Percentiles rank a stretch among this genome's conserved stretches.
phyloP scores from a whole-genome alignment of 768 basidiomycete species.

The Termitomyces sp. region DNA sequence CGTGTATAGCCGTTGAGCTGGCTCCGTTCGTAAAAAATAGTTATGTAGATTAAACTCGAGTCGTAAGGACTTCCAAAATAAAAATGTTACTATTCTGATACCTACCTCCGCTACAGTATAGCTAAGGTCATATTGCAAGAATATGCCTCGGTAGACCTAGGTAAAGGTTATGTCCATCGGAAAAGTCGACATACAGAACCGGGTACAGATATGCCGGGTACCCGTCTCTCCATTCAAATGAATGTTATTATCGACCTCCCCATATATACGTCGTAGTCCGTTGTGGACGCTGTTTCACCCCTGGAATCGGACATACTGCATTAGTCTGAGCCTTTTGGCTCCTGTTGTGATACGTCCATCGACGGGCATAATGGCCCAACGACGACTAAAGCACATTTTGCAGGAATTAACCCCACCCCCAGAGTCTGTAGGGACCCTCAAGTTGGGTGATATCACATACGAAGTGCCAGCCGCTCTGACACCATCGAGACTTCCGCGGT shows the following conservation, averaged over 20 bases:
- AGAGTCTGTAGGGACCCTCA: constrained; percentile 46
- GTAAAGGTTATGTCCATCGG: no score
- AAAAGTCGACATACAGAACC: neutral
- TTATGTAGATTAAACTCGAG: neutral
- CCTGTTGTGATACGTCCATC: neutral
- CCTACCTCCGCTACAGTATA: no score
- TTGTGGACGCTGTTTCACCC: neutral
- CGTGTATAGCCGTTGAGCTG: neutral
- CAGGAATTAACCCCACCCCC: constrained; percentile 35
- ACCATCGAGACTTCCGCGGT: constrained; percentile 45
- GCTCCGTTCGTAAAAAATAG: neutral
- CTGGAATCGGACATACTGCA: neutral
- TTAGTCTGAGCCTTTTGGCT: neutral
- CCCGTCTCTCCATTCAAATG: constrained; percentile 5
- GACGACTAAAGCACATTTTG: constrained; percentile 46
- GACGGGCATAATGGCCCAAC: constrained; percentile 27
- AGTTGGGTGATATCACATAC: constrained; percentile 50
- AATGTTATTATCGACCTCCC: constrained; percentile 11
- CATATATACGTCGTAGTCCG: constrained; percentile 4
- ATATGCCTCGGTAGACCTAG: no score
- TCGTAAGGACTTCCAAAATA: no score
- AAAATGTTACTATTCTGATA: no score
- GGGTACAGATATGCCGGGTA: constrained; percentile 6
- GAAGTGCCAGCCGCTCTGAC: constrained; percentile 44
- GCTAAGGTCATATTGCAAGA: no score